Conservation (phyloP, 2,329 filamentous ascomycete genomes). For the Furcasterigmium furcatum region DNA sequence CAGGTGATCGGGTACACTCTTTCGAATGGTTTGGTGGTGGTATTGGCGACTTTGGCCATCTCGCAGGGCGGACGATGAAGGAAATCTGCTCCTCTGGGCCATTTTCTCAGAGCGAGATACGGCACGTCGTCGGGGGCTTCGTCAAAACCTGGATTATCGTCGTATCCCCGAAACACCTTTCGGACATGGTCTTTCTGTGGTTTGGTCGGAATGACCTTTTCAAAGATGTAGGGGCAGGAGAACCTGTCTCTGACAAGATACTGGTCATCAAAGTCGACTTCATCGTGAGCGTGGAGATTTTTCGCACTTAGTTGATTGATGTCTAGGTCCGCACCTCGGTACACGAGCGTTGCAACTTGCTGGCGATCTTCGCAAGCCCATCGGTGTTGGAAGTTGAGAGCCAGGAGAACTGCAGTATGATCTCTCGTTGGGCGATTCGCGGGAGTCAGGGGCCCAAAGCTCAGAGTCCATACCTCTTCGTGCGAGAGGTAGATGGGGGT, state of each 20-base stretch:
- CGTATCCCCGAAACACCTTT: slow-evolving; percentile 27
- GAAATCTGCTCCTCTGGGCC: slow-evolving; percentile 57
- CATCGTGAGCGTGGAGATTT: slow-evolving; percentile 18
- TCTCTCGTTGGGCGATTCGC: slow-evolving; percentile 23
- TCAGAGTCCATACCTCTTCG: slow-evolving; percentile 30
- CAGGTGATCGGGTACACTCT: slow-evolving; percentile 40
- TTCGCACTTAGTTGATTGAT: slow-evolving; percentile 25
- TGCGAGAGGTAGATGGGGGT: slow-evolving; percentile 38
- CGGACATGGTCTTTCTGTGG: slow-evolving; percentile 38
- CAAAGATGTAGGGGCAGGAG: slow-evolving; percentile 35
- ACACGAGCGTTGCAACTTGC: slow-evolving; percentile 40
- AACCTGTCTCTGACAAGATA: slow-evolving; percentile 37
- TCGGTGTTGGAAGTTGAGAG: slow-evolving; percentile 45
- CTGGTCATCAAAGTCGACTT: slow-evolving; percentile 12
- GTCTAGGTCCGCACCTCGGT: slow-evolving; percentile 17
- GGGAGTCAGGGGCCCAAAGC: slow-evolving; percentile 16
- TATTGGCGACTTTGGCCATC: not conserved
- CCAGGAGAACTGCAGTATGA: slow-evolving; percentile 42
- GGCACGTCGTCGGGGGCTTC: slow-evolving; percentile 38
- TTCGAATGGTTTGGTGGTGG: slow-evolving; percentile 37
- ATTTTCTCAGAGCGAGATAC: slow-evolving; percentile 45
- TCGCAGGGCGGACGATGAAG: slow-evolving; percentile 36
- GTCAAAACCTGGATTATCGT: slow-evolving; percentile 11
- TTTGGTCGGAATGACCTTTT: slow-evolving; percentile 36
- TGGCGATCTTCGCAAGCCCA: slow-evolving; percentile 32